These are phyloP conservation scores for Raddia guianensis DNA, from an alignment of 176 grass and related monocot species.

Conservation along the genomic window DNA sequence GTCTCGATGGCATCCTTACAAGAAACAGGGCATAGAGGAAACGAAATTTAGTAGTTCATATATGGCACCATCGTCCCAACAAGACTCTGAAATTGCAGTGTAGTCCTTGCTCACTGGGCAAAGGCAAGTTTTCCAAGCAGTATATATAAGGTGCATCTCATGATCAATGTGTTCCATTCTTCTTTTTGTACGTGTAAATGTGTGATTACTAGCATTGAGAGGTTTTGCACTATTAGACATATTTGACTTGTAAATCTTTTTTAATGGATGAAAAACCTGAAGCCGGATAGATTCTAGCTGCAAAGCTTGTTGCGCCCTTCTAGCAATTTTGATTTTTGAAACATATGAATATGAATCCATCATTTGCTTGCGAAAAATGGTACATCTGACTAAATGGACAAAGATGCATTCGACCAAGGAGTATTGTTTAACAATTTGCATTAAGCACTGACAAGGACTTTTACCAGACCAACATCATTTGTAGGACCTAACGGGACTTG, in stretches of 20 bases:
- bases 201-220: slow-evolving; percentile 32
- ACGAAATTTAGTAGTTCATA: slow-evolving; percentile 39
- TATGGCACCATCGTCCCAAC: slow-evolving; percentile 1
- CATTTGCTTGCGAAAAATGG: too few species aligned
- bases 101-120: background rate
- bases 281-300: background rate
- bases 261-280: slow-evolving; percentile 10
- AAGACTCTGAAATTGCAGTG: background rate
- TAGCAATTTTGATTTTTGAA: too few species aligned
- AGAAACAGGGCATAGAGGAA: slow-evolving; percentile 33
- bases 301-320: background rate
- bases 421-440: background rate
- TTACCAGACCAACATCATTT: background rate
- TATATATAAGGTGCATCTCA: slow-evolving; percentile 33
- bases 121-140: slow-evolving; percentile 34
- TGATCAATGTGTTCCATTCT: slow-evolving; percentile 10
- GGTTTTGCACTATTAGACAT: slow-evolving; percentile 1
- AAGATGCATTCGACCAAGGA: background rate
- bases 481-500: too few species aligned
- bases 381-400: background rate
- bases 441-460: background rate
- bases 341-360: too few species aligned
- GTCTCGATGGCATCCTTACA: background rate
- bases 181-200: slow-evolving; percentile 33
- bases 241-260: slow-evolving; percentile 31